Percentiles rank a stretch among this genome's conserved stretches.
phyloP scores from a whole-genome alignment of 1,139 yeast species.

The Hemisphaericaspora xylanilytica region DNA sequence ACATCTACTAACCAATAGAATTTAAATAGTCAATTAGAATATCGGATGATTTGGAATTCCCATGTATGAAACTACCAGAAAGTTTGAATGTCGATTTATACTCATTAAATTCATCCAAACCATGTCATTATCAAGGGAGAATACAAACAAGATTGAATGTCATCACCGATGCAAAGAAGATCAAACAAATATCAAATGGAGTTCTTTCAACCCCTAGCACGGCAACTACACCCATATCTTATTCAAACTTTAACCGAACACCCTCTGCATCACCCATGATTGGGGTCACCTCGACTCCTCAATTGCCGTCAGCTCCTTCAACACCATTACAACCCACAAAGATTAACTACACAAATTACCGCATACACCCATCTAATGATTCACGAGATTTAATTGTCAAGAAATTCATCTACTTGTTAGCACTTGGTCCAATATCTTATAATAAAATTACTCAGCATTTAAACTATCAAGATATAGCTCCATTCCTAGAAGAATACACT shows the following conservation, averaged over 20 bases:
- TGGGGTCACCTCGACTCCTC: neutral
- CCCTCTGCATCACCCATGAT: constrained; percentile 7
- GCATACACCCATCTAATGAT: constrained; percentile 24
- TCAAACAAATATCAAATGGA: constrained; percentile 18
- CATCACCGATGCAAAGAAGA: constrained; percentile 30
- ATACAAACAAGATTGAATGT: constrained; percentile 33
- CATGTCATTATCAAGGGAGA: constrained; percentile 28
- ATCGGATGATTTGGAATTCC: constrained; percentile 27
- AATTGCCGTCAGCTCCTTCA: neutral
- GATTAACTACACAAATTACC: neutral
- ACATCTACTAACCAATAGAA: constrained; percentile 4
- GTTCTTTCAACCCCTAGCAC: constrained; percentile 7
- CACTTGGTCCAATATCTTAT: constrained; percentile 39
- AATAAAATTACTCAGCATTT: constrained; percentile 7
- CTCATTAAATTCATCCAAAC: constrained; percentile 13
- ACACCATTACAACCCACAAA: neutral
- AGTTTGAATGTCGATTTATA: constrained; percentile 38
- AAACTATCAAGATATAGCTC: constrained; percentile 13
- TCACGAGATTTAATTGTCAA: constrained; percentile 16
- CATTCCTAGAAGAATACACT: constrained; percentile 19
- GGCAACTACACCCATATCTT: constrained; percentile 4
- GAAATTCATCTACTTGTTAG: constrained; percentile 35
- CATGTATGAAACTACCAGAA: constrained; percentile 37
- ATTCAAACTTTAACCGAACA: constrained; percentile 9
- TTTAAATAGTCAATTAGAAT: constrained; percentile 29